Percentiles rank a stretch among this genome's conserved stretches.
These are phyloP conservation scores for Lactuca saligna DNA, from an alignment of 129 eudicot species.

Conservation along the genomic window DNA sequence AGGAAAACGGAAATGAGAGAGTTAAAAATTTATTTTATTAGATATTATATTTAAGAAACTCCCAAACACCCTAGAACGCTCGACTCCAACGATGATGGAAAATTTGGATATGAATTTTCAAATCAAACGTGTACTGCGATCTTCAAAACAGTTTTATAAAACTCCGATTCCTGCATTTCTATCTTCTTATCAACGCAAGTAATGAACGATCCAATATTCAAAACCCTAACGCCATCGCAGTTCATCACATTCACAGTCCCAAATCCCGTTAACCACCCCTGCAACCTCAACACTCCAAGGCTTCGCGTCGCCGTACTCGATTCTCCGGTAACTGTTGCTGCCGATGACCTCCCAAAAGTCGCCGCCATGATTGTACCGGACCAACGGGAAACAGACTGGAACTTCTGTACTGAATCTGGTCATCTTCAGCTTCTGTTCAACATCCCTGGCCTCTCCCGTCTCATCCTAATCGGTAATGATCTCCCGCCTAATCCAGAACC, in stretches of 20 bases:
- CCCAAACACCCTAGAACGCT: neutral
- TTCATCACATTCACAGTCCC: conserved; percentile 81
- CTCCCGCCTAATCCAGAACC: conserved; percentile 24
- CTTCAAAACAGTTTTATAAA: neutral
- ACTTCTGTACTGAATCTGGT: conserved; percentile 69
- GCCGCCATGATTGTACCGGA: conserved; percentile 84
- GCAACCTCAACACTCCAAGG: conserved; percentile 30
- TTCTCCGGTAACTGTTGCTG: conserved; percentile 43
- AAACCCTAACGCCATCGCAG: conserved; percentile 70
- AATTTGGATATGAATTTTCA: neutral
- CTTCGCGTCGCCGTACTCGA: conserved; percentile 84
- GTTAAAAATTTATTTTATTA: too few species aligned
- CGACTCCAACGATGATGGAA: neutral
- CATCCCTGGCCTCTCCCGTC: conserved; percentile 57
- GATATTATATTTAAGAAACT: too few species aligned
- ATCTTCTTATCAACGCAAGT: neutral
- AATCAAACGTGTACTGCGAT: conserved; percentile 13
- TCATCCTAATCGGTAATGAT: conserved; percentile 59
- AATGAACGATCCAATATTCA: conserved; percentile 40
- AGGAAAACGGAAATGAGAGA: too few species aligned
- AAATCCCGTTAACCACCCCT: conserved; percentile 23
- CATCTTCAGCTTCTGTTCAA: conserved; percentile 68
- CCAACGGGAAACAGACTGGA: conserved; percentile 80
- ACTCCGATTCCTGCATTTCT: conserved; percentile 10
- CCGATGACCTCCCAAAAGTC: conserved; percentile 24